Percentiles rank a stretch among this genome's conserved stretches.
These are phyloP conservation scores for Stagonosporopsis cucurbitacearum DNA, from an alignment of 2,329 filamentous ascomycete genomes.

Conservation along the genomic window DNA sequence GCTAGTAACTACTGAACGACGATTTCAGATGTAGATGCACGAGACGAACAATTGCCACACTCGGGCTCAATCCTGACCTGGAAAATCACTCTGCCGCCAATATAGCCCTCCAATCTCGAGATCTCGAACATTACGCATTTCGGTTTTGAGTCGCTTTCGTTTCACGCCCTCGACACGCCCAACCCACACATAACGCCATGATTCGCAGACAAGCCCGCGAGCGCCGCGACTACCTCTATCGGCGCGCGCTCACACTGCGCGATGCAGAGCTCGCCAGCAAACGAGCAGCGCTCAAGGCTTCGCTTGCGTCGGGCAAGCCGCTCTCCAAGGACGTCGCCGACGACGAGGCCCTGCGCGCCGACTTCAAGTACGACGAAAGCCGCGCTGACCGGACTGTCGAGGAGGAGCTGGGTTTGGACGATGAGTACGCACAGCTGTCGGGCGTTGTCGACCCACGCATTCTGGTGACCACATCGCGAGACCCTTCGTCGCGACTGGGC, in stretches of 20 bases:
- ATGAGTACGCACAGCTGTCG: slow-evolving; percentile 90
- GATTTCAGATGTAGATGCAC: neutral
- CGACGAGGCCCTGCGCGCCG: slow-evolving; percentile 81
- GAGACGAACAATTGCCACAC: neutral
- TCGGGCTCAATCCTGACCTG: neutral
- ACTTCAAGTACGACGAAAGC: slow-evolving; percentile 94
- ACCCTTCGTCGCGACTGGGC: slow-evolving; percentile 82
- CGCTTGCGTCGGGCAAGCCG: slow-evolving; percentile 87
- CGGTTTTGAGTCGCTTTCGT: neutral
- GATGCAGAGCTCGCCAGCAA: slow-evolving; percentile 95
- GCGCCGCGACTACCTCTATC: slow-evolving; percentile 80
- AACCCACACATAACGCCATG: slow-evolving; percentile 19
- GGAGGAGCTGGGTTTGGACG: slow-evolving; percentile 77
- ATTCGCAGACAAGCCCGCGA: slow-evolving; percentile 70
- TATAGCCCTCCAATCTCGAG: neutral
- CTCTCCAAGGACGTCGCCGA: slow-evolving; percentile 82
- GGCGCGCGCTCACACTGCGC: slow-evolving; percentile 75
- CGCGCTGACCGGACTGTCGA: slow-evolving; percentile 69
- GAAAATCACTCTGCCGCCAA: neutral
- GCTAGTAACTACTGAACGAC: neutral
- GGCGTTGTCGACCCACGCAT: slow-evolving; percentile 89
- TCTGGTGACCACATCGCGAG: slow-evolving; percentile 87
- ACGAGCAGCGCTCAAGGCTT: slow-evolving; percentile 82
- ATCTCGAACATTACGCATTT: neutral
- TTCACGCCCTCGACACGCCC: neutral